Evolutionary conservation across 352 stramenopile genomes (phyloP).

Genomic region (Pythium sukuiense): DNA sequence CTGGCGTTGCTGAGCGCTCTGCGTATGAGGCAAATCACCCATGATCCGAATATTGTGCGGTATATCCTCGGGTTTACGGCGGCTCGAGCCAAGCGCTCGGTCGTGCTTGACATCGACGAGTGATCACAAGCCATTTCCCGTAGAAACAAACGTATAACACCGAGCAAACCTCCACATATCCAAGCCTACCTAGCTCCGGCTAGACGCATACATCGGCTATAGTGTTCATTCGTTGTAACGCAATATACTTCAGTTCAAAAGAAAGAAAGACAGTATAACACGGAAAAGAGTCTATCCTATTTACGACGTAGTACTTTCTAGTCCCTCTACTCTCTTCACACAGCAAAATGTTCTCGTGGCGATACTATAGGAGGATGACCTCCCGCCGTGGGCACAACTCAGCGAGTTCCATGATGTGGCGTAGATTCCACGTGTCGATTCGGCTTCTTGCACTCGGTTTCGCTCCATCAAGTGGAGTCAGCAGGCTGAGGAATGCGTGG

Average conservation of each 20-base stretch:
- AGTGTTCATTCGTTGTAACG: no score
- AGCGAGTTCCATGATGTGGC: conserved; percentile 2
- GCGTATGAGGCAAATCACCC: not conserved
- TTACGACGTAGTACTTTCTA: no score
- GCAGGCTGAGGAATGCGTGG: not conserved
- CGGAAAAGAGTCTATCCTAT: no score
- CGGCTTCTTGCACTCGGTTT: not conserved
- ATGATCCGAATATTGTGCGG: not conserved
- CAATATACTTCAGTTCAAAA: no score
- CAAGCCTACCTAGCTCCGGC: no score
- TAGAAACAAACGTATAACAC: no score
- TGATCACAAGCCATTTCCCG: not conserved
- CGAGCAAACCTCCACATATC: no score
- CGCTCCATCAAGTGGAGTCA: not conserved
- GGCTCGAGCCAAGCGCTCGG: not conserved
- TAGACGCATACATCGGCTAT: no score
- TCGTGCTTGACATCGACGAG: not conserved
- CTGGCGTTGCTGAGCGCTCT: not conserved
- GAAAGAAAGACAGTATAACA: no score
- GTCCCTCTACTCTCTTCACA: no score
- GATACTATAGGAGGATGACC: not conserved
- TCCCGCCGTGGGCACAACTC: not conserved
- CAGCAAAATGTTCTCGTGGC: no score
- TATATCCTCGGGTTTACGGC: not conserved
- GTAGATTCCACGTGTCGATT: conserved; percentile 1